These are phyloP conservation scores for Leccinum broughii DNA, from an alignment of 768 basidiomycete species.

Conservation along the genomic window DNA sequence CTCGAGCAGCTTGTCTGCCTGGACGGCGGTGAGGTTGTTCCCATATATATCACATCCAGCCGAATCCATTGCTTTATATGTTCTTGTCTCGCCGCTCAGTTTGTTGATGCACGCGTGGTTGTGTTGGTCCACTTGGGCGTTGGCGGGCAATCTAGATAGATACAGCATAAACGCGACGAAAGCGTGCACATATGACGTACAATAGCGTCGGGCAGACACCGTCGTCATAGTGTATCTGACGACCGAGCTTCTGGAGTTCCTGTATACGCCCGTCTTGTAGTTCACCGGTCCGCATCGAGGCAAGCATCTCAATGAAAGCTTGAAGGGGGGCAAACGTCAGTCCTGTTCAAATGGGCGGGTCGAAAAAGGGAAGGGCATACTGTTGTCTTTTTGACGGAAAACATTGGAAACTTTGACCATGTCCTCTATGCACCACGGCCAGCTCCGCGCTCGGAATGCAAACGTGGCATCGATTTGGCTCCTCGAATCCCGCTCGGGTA, in stretches of 20 bases:
- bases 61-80: conserved; percentile 45
- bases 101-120: conserved; percentile 23
- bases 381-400: conserved; percentile 63
- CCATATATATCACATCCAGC: conserved; percentile 43
- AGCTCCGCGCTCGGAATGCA: conserved; percentile 65
- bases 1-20: conserved; percentile 41
- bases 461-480: conserved; percentile 54
- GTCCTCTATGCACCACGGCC: conserved; percentile 52
- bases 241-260: too few relatives aligned
- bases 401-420: conserved; percentile 57
- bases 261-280: too few relatives aligned
- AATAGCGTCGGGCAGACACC: too few relatives aligned
- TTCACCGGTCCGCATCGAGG: conserved; percentile 46
- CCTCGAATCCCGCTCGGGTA: conserved; percentile 50
- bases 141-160: conserved; percentile 28
- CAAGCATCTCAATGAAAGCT: conserved; percentile 95
- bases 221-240: too few relatives aligned
- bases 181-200: too few relatives aligned
- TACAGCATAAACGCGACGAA: too few relatives aligned
- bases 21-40: conserved; percentile 30
- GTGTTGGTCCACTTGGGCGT: conserved; percentile 26
- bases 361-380: conserved; percentile 26
- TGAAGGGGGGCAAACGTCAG: background rate
- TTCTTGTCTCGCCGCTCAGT: conserved; percentile 29
- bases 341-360: background rate